Base-by-base conservation (phyloP, 768 basidiomycete species). In the Hygrocybe punicea region DNA sequence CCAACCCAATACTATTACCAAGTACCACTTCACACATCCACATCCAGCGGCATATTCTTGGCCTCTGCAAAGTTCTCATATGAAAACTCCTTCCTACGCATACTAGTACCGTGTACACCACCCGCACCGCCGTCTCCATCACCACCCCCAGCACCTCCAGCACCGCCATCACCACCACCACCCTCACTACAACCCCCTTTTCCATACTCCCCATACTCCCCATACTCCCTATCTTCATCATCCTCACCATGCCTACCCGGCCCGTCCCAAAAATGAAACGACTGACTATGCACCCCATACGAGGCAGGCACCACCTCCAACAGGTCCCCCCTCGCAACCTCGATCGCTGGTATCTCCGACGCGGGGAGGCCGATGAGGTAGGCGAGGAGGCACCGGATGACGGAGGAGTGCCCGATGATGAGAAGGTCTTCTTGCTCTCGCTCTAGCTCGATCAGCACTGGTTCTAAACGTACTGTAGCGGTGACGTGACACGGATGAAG, bases 381-480 rank as follows among this genome's bases (percentile, higher is more conserved):
- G 2, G 94, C 88, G 45, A 98, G 82, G 57, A 99, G 79, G 74
- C 97, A 99, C 16, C 97, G 86, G 65, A 98, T 97, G 68, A 98
- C 97, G 39, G 93, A 96, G 14, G 95, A 93, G 69, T 98, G 95
- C 1, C 93, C 95, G 63, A 98, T 92, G 71, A 99, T 98, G 37
- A 99, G 79, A 4, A 99, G 76, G 72, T 98, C 97, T 65, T 97
- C 93, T 65, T 89, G 85, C 71, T 93, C 89, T 53, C 95, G 83
- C 73, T 98, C 97, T 16, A 98, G 79, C 70, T 99, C 97, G 67
- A 98, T 86, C 33, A 98, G 81, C 29, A 88, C 82, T 0, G 93
- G 92, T 67, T 98, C 95, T n/a, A 98, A 75, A 40, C 95, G 92
- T 53, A 97, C 94, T 95, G 65, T 1, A n/a, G n/a, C n/a, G n/a